Percentiles rank a stretch among this genome's conserved stretches.
Evolutionary conservation across 73 alveolate species (phyloP).

Genomic region (Tetrahymena malaccensis): DNA sequence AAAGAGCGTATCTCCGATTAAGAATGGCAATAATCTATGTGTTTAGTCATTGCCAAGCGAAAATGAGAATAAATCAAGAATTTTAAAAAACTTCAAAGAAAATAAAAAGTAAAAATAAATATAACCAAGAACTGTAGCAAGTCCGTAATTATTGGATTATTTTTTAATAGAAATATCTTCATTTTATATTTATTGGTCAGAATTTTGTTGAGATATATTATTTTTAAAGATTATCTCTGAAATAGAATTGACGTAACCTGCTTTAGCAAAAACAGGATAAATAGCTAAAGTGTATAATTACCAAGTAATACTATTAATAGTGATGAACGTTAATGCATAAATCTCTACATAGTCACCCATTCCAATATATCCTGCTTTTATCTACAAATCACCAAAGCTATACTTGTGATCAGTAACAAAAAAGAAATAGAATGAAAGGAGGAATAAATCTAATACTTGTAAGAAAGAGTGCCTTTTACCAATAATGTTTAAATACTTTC

Average conservation of each 20-base stretch:
- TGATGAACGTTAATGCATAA: background rate
- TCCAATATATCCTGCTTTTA: background rate
- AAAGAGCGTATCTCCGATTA: background rate
- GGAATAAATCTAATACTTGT: background rate
- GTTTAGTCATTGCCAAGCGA: background rate
- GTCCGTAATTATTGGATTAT: background rate
- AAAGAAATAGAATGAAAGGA: background rate
- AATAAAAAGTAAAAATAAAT: too few relatives aligned
- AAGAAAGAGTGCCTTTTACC: background rate
- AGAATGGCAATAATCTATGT: background rate
- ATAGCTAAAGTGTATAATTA: background rate
- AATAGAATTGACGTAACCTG: too few relatives aligned
- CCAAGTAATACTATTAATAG: background rate
- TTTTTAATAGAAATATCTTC: background rate
- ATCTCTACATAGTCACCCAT: background rate
- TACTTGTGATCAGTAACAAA: background rate
- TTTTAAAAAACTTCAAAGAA: too few relatives aligned
- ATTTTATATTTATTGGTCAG: too few relatives aligned
- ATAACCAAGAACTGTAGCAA: background rate
- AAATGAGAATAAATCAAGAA: background rate
- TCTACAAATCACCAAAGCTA: background rate
- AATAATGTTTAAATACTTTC: background rate
- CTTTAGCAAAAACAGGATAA: background rate
- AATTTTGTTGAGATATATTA: too few relatives aligned
- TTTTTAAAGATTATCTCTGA: too few relatives aligned